Conservation (phyloP, 1,139 yeast genomes). For the Geotrichum citri-aurantii region DNA sequence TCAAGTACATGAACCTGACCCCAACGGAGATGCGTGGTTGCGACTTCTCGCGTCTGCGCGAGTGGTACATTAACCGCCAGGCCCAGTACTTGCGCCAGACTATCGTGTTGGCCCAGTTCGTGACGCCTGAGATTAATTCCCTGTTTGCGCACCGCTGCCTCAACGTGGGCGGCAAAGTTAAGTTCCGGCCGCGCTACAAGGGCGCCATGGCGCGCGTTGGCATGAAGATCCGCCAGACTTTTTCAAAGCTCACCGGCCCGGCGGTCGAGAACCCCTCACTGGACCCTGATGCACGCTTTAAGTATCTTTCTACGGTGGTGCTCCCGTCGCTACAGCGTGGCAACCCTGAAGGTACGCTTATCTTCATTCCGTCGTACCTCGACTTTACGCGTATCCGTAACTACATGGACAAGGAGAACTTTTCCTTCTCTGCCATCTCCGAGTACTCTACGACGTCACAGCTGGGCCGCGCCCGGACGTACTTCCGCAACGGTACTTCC, state of each 20-base stretch:
- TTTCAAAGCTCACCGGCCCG: conserved; percentile 40
- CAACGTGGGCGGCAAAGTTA: conserved; percentile 63
- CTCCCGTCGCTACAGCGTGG: conserved; percentile 64
- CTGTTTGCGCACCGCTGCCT: conserved; percentile 51
- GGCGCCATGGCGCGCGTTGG: conserved; percentile 44
- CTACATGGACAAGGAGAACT: conserved; percentile 58
- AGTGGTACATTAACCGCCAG: conserved; percentile 88
- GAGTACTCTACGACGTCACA: conserved; percentile 76
- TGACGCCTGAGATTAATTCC: conserved; percentile 77
- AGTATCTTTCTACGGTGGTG: conserved; percentile 65
- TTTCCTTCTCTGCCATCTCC: conserved; percentile 47
- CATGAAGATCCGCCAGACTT: conserved; percentile 62
- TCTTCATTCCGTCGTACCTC: conserved; percentile 79
- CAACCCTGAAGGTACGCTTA: conserved; percentile 64
- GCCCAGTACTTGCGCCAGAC: conserved; percentile 73
- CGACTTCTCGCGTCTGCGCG: conserved; percentile 84
- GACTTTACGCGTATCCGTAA: conserved; percentile 79
- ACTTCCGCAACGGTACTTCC: conserved; percentile 56
- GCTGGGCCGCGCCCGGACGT: conserved; percentile 62
- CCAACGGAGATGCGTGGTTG: conserved; percentile 79
- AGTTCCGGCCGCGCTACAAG: conserved; percentile 30
- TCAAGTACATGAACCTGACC: conserved; percentile 64
- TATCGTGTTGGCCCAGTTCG: conserved; percentile 62
- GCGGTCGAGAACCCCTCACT: conserved; percentile 41
- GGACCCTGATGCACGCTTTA: conserved; percentile 70